Evolutionary conservation across 2,329 filamentous ascomycete genomes (phyloP).

Genomic region (Xylaria sp.): DNA sequence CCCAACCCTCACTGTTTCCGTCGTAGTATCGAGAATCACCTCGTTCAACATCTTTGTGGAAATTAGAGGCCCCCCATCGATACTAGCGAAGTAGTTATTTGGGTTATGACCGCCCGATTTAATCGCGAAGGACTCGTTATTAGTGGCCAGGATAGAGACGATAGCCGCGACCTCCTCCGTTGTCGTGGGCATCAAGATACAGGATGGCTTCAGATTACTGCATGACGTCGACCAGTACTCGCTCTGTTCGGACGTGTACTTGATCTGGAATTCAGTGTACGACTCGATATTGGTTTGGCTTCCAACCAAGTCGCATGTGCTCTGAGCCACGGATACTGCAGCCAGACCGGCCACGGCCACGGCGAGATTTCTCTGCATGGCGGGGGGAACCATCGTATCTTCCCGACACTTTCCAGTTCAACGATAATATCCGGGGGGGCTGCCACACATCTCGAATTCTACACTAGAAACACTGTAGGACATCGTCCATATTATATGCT

Average conservation of each 20-base stretch:
- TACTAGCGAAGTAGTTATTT: conserved; percentile 64
- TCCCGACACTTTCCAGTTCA: background rate
- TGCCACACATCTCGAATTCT: background rate
- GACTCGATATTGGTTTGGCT: conserved; percentile 49
- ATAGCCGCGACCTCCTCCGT: conserved; percentile 63
- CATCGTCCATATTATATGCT: conserved; percentile 20
- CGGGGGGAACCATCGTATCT: conserved; percentile 36
- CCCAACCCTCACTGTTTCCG: conserved; percentile 57
- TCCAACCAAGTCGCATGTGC: conserved; percentile 55
- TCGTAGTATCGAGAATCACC: conserved; percentile 53
- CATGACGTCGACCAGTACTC: conserved; percentile 61
- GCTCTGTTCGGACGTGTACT: conserved; percentile 54
- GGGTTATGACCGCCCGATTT: conserved; percentile 69
- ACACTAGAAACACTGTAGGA: background rate
- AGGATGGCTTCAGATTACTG: conserved; percentile 57
- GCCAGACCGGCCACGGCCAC: conserved; percentile 37
- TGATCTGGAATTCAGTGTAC: conserved; percentile 48
- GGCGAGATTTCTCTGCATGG: conserved; percentile 35
- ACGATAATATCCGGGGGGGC: background rate
- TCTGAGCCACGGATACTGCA: conserved; percentile 29
- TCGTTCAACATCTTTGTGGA: conserved; percentile 59
- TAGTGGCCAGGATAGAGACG: conserved; percentile 61
- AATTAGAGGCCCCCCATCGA: conserved; percentile 61
- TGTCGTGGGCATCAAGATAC: conserved; percentile 60
- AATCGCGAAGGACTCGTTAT: conserved; percentile 63